These are phyloP conservation scores for Lodderomyces parapsilosis DNA, from an alignment of 1,139 yeast species.

Conservation along the genomic window DNA sequence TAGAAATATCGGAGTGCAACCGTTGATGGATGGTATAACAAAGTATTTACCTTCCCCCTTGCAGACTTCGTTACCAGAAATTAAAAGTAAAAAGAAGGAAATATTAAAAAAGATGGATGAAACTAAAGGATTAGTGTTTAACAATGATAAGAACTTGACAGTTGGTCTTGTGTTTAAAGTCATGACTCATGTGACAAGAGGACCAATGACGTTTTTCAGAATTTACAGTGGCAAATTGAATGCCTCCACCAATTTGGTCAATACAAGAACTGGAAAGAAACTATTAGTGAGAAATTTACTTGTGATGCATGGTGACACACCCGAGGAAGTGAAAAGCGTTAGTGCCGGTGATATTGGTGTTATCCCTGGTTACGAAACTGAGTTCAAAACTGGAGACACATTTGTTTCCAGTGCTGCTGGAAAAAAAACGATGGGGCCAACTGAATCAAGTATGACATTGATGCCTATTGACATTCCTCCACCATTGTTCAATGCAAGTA, in stretches of 20 bases:
- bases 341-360: slow-evolving; percentile 89
- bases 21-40: slow-evolving; percentile 79
- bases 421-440: slow-evolving; percentile 48
- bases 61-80: slow-evolving; percentile 60
- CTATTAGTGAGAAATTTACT: slow-evolving; percentile 67
- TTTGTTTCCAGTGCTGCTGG: slow-evolving; percentile 54
- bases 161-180: slow-evolving; percentile 93
- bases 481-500: slow-evolving; percentile 83
- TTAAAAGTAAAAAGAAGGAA: slow-evolving; percentile 21
- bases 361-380: slow-evolving; percentile 66
- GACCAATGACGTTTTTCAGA: slow-evolving; percentile 81
- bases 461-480: slow-evolving; percentile 87
- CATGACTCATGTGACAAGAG: slow-evolving; percentile 78
- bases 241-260: slow-evolving; percentile 60
- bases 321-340: slow-evolving; percentile 64
- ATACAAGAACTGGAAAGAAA: slow-evolving; percentile 68
- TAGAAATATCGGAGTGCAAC: slow-evolving; percentile 91
- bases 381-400: slow-evolving; percentile 88
- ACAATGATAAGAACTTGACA: slow-evolving; percentile 56
- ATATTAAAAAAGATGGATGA: slow-evolving; percentile 38
- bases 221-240: slow-evolving; percentile 80
- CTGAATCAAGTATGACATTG: slow-evolving; percentile 53
- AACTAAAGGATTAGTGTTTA: slow-evolving; percentile 49
- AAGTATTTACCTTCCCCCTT: slow-evolving; percentile 81
- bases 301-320: slow-evolving; percentile 86